phyloP scores from a whole-genome alignment of 805 yeast species.

The Teunomyces aglyptinius region DNA sequence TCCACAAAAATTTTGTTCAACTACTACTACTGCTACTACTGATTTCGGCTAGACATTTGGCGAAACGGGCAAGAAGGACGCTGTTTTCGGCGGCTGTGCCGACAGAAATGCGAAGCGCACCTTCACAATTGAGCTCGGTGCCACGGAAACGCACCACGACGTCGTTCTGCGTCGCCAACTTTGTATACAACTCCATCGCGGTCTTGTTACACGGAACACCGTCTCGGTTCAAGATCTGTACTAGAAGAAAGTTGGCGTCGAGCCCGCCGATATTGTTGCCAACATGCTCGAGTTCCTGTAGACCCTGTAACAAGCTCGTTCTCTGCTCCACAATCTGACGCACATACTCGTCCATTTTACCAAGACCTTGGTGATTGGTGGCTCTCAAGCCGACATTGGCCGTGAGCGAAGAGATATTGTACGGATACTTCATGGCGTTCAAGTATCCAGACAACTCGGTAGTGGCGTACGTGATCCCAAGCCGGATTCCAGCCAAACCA shows the following conservation, averaged over 20 bases:
- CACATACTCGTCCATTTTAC: slow-evolving; percentile 56
- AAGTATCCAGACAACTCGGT: slow-evolving; percentile 61
- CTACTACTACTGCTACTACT: no score
- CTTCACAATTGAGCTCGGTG: slow-evolving; percentile 81
- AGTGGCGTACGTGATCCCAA: slow-evolving; percentile 76
- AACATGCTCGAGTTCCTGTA: slow-evolving; percentile 59
- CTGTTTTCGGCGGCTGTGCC: slow-evolving; percentile 81
- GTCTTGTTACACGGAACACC: slow-evolving; percentile 66
- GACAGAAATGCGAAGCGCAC: slow-evolving; percentile 82
- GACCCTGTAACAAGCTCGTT: slow-evolving; percentile 45
- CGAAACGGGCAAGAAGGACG: slow-evolving; percentile 50
- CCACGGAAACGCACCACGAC: slow-evolving; percentile 94
- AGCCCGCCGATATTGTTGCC: slow-evolving; percentile 78
- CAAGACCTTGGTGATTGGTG: slow-evolving; percentile 53
- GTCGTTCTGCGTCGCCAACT: slow-evolving; percentile 65
- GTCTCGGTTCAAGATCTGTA: slow-evolving; percentile 61
- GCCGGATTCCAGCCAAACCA: slow-evolving; percentile 92
- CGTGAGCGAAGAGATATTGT: slow-evolving; percentile 83
- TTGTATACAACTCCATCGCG: slow-evolving; percentile 65
- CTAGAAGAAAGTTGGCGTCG: slow-evolving; percentile 81
- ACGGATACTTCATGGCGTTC: slow-evolving; percentile 94
- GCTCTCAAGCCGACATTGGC: slow-evolving; percentile 76
- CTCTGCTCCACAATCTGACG: slow-evolving; percentile 55
- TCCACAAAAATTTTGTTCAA: no score
- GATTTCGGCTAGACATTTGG: not conserved